Base-by-base conservation (phyloP, 1,284 basidiomycete genomes). In the Jaminaea rosea region DNA sequence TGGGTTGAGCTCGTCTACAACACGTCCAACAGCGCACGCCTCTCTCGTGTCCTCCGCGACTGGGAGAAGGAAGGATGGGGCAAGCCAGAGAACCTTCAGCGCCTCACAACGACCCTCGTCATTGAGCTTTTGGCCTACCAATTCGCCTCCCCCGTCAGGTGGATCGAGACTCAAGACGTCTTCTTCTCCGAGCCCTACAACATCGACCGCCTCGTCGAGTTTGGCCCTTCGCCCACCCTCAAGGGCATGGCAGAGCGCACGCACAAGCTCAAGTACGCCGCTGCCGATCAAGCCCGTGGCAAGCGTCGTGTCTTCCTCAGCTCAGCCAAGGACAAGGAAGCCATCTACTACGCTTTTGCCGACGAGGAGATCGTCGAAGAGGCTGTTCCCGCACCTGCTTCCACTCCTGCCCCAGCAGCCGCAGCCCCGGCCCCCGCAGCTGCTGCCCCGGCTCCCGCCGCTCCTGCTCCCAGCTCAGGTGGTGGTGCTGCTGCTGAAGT, bases 81-180 rank as follows among this genome's bases (percentile, higher is more conserved):
- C 37, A 79, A 82, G 24, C 72, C 80, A 15, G 85, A 85, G 52
- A 86, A 91, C 64, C 84, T 89, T 48, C 90, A 96, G 77, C 86
- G 86, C 68, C 82, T 98, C 41, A 90, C 92, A 0, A 96, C 96
- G 75, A 86, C 85, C 65, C 91, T 96, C 65, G 83, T 98, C 56
- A 90, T 96, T 63, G 93, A 97, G 76, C 83, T 97, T 50, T 81
- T 98, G 41, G 90, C 93, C 13, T 97, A 97, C 75, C 93, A 98
- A 75, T 92, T 92, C 66, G 75, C 75, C 17, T 75, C 61, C 48
- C 61, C 65, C 34, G 92, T 98, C 24, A 85, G 91, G 52, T 97
- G 93, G 93, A 98, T 98, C 70, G 88, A 97, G 78, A 98, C 93
- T 0, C 93, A 97, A 74, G 93, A 98, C 69, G 82, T 88, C 44